Evolutionary conservation across 352 stramenopile species (phyloP).

Genomic region (Saprolegnia parasitica): DNA sequence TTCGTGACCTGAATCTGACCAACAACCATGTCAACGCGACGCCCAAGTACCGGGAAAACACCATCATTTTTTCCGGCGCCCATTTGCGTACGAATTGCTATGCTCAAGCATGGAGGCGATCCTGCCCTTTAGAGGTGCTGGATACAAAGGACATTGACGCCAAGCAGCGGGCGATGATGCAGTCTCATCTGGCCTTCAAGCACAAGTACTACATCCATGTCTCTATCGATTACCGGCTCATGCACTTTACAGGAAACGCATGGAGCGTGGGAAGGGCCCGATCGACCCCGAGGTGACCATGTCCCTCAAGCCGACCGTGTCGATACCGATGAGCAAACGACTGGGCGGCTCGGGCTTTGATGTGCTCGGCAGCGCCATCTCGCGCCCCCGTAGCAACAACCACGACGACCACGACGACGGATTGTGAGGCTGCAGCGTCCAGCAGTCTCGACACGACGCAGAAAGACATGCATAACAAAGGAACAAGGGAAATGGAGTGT

Average conservation of each 20-base stretch:
- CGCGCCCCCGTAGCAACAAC: slow-evolving; percentile 4
- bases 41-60: slow-evolving; percentile 66
- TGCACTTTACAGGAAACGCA: slow-evolving; percentile 10
- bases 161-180: slow-evolving; percentile 75
- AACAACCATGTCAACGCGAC: slow-evolving; percentile 48
- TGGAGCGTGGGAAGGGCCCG: not conserved
- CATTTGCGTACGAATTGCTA: slow-evolving; percentile 39
- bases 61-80: slow-evolving; percentile 63
- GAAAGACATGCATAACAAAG: too few relatives aligned
- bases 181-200: slow-evolving; percentile 71
- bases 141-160: slow-evolving; percentile 70
- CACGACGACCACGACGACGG: not conserved
- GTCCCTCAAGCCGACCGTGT: slow-evolving; percentile 1
- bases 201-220: slow-evolving; percentile 40
- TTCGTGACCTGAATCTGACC: slow-evolving; percentile 57
- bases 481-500: not conserved
- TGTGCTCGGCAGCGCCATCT: not conserved
- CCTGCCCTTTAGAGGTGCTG: slow-evolving; percentile 38
- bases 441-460: too few relatives aligned
- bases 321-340: slow-evolving; percentile 2
- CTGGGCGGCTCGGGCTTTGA: not conserved
- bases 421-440: too few relatives aligned
- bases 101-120: slow-evolving; percentile 22
- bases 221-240: not conserved
- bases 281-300: not conserved